Evolutionary conservation across 2,329 filamentous ascomycete genomes (phyloP).

Genomic region (Cryphonectria carpinicola): DNA sequence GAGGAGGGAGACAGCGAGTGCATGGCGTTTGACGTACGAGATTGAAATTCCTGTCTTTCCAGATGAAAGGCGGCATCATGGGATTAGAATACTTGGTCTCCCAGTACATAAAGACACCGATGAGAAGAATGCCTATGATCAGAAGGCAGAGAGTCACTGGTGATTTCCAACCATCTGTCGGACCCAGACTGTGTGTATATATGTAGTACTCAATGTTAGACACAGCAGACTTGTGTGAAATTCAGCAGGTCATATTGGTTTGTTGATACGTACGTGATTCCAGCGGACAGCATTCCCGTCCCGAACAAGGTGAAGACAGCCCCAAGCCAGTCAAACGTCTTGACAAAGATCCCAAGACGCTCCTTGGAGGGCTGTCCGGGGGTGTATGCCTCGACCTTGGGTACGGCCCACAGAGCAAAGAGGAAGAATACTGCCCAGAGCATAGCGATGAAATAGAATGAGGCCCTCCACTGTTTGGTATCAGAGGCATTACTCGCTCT

Average conservation of each 20-base stretch:
- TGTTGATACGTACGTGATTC: conserved; percentile 47
- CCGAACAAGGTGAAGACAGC: conserved; percentile 65
- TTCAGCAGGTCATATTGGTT: no score
- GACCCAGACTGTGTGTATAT: conserved; percentile 44
- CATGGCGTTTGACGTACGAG: conserved; percentile 47
- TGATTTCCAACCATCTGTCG: conserved; percentile 64
- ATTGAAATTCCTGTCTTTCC: conserved; percentile 66
- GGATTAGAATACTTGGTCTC: conserved; percentile 56
- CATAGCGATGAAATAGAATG: conserved; percentile 65
- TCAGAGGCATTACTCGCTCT: not conserved
- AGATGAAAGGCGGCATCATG: conserved; percentile 59
- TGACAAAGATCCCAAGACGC: conserved; percentile 46
- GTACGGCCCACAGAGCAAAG: conserved; percentile 64
- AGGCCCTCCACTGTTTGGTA: conserved; percentile 58
- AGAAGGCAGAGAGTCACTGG: conserved; percentile 66
- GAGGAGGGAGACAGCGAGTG: not conserved
- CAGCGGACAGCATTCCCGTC: conserved; percentile 66
- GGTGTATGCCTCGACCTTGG: conserved; percentile 53
- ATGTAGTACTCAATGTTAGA: not conserved
- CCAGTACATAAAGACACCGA: conserved; percentile 65
- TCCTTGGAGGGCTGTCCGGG: conserved; percentile 44
- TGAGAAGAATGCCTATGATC: conserved; percentile 59
- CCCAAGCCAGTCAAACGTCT: conserved; percentile 64
- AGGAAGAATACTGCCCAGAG: conserved; percentile 64
- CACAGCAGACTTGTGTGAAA: no score